Conservation (phyloP, 2,329 filamentous ascomycete genomes). For the Conoideocrella luteorostrata region DNA sequence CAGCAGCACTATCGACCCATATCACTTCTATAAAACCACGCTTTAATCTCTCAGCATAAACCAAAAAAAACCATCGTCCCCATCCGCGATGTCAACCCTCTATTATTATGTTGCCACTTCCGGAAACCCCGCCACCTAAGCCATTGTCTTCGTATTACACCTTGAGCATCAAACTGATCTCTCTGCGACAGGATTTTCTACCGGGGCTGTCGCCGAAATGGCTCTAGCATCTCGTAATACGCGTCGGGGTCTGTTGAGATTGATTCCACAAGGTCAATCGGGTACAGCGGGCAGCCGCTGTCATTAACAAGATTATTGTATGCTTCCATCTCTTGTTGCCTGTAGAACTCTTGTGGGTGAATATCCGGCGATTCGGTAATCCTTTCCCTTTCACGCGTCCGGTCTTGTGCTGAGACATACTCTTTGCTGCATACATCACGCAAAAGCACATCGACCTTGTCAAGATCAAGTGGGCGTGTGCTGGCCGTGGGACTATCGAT, state of each 20-base stretch:
- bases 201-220: neutral
- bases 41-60: constrained; percentile 1
- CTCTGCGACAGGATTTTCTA: too few species aligned
- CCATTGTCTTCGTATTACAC: constrained; percentile 21
- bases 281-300: neutral
- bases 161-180: too few species aligned
- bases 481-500: too few species aligned
- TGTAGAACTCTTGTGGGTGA: too few species aligned
- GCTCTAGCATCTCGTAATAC: neutral
- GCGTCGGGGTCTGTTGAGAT: neutral
- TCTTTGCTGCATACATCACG: constrained; percentile 1
- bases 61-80: constrained; percentile 11
- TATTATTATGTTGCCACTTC: constrained; percentile 23
- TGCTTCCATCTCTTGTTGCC: neutral
- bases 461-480: constrained; percentile 15
- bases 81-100: constrained; percentile 15
- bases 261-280: neutral
- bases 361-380: too few species aligned
- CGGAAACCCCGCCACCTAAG: constrained; percentile 22
- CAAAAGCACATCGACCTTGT: constrained; percentile 12
- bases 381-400: too few species aligned
- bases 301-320: neutral
- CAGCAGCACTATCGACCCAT: neutral
- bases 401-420: neutral
- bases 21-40: too few species aligned